Evolutionary conservation across 208 protist genomes (phyloP).

Genomic region (Wallacemonas sp.): DNA sequence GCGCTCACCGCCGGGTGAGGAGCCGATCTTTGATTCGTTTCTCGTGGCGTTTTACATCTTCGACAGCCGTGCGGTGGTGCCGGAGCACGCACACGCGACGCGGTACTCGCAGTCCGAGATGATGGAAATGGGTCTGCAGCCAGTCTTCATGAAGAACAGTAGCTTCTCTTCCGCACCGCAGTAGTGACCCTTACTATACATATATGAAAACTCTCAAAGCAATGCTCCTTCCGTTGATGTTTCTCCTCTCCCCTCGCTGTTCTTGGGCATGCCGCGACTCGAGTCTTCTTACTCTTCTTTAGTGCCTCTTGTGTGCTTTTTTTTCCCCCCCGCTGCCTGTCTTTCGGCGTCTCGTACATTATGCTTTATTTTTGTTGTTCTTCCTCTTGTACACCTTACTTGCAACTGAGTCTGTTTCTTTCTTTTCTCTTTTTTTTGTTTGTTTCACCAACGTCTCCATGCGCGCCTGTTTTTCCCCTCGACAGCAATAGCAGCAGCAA

Average conservation of each 20-base stretch:
- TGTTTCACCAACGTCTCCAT: neutral
- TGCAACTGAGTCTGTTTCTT: neutral
- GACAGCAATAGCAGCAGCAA: no score
- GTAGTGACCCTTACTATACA: neutral
- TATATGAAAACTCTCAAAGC: no score
- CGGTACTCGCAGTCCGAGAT: constrained; percentile 31
- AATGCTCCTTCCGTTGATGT: constrained; percentile 19
- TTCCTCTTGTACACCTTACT: neutral
- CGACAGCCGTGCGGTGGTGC: constrained; percentile 38
- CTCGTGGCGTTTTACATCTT: constrained; percentile 72
- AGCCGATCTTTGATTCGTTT: constrained; percentile 71
- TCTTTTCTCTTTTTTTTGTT: neutral
- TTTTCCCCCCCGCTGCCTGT: neutral
- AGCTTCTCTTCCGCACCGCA: constrained; percentile 53
- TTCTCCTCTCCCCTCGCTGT: neutral
- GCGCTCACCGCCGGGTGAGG: constrained; percentile 34
- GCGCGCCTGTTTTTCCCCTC: no score
- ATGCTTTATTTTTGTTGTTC: neutral
- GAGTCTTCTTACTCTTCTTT: no score
- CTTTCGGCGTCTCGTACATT: neutral
- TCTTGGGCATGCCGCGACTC: no score
- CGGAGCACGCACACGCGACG: neutral
- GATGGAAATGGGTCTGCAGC: constrained; percentile 41
- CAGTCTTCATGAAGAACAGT: constrained; percentile 52
- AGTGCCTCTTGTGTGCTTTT: no score